Percentiles rank a stretch among this genome's conserved stretches.
Conservation (phyloP, 805 yeast genomes). For the Kluyveromyces aestuarii region DNA sequence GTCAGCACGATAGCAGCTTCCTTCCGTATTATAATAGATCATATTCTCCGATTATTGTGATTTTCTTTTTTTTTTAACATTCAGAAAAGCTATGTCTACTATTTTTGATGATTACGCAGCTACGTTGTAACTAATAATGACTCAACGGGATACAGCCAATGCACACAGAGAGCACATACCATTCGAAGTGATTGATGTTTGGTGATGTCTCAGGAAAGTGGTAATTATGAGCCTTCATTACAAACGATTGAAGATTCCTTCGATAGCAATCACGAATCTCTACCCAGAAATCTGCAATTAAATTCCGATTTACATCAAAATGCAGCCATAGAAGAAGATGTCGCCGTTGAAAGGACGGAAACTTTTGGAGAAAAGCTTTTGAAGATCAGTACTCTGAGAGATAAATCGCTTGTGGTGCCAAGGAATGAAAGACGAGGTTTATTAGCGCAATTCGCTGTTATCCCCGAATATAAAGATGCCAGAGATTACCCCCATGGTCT, state of each 20-base stretch:
- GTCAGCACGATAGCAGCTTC: too few relatives aligned
- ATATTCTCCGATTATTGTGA: too few relatives aligned
- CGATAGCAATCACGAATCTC: not conserved
- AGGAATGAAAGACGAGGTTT: slow-evolving; percentile 48
- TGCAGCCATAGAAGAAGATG: not conserved
- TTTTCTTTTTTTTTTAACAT: too few relatives aligned
- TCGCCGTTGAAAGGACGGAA: not conserved
- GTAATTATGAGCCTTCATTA: not conserved
- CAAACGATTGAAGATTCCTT: not conserved
- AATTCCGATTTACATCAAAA: not conserved
- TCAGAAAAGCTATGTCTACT: too few relatives aligned
- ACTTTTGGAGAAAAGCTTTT: not conserved
- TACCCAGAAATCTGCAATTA: not conserved
- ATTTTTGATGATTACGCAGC: too few relatives aligned
- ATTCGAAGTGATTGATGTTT: not conserved
- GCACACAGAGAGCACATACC: not conserved
- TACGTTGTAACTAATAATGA: not conserved
- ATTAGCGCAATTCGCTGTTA: slow-evolving; percentile 37
- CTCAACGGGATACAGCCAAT: not conserved
- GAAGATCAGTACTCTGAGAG: slow-evolving; percentile 6
- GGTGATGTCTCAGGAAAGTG: not conserved
- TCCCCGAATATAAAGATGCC: slow-evolving; percentile 70
- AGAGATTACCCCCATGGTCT: slow-evolving; percentile 44
- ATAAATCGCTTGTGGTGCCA: slow-evolving; percentile 13
- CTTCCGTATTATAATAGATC: too few relatives aligned